Conservation (phyloP, 345 rosid genomes). For the Lepidium didymum region DNA sequence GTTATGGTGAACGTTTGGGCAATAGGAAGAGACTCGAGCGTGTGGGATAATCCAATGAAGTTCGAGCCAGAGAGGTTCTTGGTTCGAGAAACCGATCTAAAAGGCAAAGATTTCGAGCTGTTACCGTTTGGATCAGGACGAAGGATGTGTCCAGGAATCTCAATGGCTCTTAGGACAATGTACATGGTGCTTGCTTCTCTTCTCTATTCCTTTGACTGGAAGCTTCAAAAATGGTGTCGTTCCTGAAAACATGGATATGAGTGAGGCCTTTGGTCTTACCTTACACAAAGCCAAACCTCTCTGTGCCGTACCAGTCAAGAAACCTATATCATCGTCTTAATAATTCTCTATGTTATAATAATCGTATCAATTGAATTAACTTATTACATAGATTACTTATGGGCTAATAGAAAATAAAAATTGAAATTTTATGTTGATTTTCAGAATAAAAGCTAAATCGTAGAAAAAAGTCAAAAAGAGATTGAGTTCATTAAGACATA, state of each 20-base stretch:
- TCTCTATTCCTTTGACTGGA: slow-evolving; percentile 43
- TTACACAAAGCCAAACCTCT: slow-evolving; percentile 30
- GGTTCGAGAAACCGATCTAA: slow-evolving; percentile 6
- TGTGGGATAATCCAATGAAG: slow-evolving; percentile 26
- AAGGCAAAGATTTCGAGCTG: slow-evolving; percentile 24
- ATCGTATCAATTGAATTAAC: not conserved
- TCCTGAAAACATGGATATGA: slow-evolving; percentile 33
- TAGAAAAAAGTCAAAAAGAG: too few relatives aligned
- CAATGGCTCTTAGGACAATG: slow-evolving; percentile 33
- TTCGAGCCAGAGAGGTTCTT: slow-evolving; percentile 34
- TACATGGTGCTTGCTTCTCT: slow-evolving; percentile 36
- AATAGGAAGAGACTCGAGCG: slow-evolving; percentile 31
- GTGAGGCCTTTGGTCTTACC: slow-evolving; percentile 19
- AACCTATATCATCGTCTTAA: not conserved
- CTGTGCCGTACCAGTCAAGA: slow-evolving; percentile 14
- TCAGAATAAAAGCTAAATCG: too few relatives aligned
- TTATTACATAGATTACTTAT: too few relatives aligned
- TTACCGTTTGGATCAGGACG: slow-evolving; percentile 21
- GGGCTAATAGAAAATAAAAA: too few relatives aligned
- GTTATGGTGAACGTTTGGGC: slow-evolving; percentile 32
- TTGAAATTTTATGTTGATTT: not conserved
- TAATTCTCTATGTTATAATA: not conserved
- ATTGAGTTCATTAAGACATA: too few relatives aligned
- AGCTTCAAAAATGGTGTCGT: slow-evolving; percentile 23
- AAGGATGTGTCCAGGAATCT: slow-evolving; percentile 30